Base-by-base conservation (phyloP, 352 stramenopile species). In the Phytophthora meadii region DNA sequence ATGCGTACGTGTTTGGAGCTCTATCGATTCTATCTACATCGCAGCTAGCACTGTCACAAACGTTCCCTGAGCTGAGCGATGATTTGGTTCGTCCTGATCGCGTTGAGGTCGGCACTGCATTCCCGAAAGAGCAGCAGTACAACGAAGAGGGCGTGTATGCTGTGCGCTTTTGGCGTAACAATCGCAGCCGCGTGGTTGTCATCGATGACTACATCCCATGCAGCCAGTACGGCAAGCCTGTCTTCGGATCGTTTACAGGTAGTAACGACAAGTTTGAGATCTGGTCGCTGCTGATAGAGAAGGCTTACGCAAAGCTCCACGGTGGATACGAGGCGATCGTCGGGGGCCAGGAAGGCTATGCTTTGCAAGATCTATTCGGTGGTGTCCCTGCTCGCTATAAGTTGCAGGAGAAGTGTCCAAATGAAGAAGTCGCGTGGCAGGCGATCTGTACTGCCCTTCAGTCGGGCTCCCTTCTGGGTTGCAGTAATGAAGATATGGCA, bases 271-370 rank as follows among this genome's bases (percentile, higher is more conserved):
- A 93, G 66, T 94, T 94, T 70, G 93, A 98, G 71, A 88, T 98
- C 46, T 98, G 94, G 95, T 93, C 92, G 12, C 56, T 97, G 45
- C 76, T 98, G 19, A 66, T 98, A 15, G 95, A 98, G 69, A 98
- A 98, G 65, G 94, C 94, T n/a, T 98, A 98, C 69, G 93, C 95
- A 1, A 98, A 98, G 61, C 84, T 97, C 28, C 89, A 95, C 66
- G 94, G 94, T 32, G 89, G 82, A 27, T 98, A 98, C 70, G 87
- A 93, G 39, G 71, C 77, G 4, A 92, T 98, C 45, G 78, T 96
- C 17, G 92, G 93, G 42, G 94, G 93, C 11, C 89, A 95, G 57
- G 87, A 95, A 37, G 64, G 79, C 1, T 89, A 89, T 39, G 83
- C 70, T 22, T 71, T 95, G 27, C 85, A 95, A 49, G 87, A 95